Evolutionary conservation across 2,329 filamentous ascomycete species (phyloP).

Genomic region (Colletotrichum sojae): DNA sequence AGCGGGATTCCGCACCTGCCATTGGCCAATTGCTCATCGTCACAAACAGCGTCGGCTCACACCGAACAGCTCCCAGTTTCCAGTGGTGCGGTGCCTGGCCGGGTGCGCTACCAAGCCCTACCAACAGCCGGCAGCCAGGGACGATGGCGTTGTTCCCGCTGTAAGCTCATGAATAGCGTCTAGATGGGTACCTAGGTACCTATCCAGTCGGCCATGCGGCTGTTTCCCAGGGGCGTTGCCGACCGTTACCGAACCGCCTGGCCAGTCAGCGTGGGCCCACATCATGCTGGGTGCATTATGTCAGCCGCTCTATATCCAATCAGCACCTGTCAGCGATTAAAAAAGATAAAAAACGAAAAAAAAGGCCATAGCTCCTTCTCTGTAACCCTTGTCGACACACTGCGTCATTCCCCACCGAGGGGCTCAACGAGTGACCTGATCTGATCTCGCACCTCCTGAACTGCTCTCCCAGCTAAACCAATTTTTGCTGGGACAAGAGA

Average conservation of each 20-base stretch:
- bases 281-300: background rate
- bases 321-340: background rate
- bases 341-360: background rate
- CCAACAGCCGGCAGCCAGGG: conserved; percentile 1
- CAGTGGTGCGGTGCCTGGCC: conserved; percentile 5
- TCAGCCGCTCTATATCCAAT: background rate
- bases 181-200: too few species aligned
- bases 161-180: background rate
- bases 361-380: conserved; percentile 8
- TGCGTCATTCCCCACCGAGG: conserved; percentile 41
- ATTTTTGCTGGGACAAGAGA: background rate
- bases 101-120: conserved; percentile 6
- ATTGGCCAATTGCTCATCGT: conserved; percentile 28
- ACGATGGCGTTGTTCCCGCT: conserved; percentile 10
- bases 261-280: conserved; percentile 22
- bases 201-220: conserved; percentile 21
- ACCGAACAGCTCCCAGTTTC: background rate
- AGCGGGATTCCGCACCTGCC: background rate
- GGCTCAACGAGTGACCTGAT: conserved; percentile 40
- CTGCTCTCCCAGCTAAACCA: background rate
- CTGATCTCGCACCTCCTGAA: conserved; percentile 29
- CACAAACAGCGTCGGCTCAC: background rate
- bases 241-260: conserved; percentile 34
- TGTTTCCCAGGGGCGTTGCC: conserved; percentile 26
- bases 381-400: background rate